Evolutionary conservation across 2,329 filamentous ascomycete species (phyloP).

Genomic region (Penicillium sp.): DNA sequence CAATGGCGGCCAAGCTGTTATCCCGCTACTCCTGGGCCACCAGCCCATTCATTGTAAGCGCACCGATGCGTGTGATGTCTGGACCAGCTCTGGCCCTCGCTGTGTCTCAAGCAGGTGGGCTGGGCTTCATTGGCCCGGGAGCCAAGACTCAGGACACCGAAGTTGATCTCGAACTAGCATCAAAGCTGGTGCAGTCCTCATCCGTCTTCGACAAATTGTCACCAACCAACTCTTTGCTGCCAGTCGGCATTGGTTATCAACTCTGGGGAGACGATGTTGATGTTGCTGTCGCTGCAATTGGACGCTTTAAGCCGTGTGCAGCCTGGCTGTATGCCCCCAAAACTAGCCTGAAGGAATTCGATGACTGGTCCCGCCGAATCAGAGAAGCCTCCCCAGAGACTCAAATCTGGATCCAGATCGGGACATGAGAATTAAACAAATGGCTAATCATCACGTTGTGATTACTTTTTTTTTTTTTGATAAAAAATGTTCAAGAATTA

Average conservation of each 20-base stretch:
- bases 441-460: no score
- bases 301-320: conserved; percentile 41
- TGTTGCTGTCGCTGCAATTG: conserved; percentile 31
- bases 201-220: conserved; percentile 2
- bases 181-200: conserved; percentile 23
- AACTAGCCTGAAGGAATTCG: conserved; percentile 35
- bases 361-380: conserved; percentile 49
- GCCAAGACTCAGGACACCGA: conserved; percentile 43
- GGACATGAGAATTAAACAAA: no score
- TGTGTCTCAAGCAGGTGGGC: conserved; percentile 58
- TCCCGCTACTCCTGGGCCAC: conserved; percentile 60
- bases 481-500: no score
- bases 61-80: conserved; percentile 70
- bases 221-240: conserved; percentile 27
- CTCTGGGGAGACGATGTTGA: conserved; percentile 43
- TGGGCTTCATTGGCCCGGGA: conserved; percentile 61
- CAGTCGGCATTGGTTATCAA: conserved; percentile 46
- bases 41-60: conserved; percentile 62
- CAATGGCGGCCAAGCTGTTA: conserved; percentile 21
- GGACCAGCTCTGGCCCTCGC: conserved; percentile 60
- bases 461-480: no score
- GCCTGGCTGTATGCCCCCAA: conserved; percentile 47
- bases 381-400: conserved; percentile 46
- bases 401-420: conserved; percentile 59
- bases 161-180: conserved; percentile 36